Evolutionary conservation across 768 basidiomycete species (phyloP), one percentile per base, ranked within the genome.

Genomic region (Amanita muscaria): DNA sequence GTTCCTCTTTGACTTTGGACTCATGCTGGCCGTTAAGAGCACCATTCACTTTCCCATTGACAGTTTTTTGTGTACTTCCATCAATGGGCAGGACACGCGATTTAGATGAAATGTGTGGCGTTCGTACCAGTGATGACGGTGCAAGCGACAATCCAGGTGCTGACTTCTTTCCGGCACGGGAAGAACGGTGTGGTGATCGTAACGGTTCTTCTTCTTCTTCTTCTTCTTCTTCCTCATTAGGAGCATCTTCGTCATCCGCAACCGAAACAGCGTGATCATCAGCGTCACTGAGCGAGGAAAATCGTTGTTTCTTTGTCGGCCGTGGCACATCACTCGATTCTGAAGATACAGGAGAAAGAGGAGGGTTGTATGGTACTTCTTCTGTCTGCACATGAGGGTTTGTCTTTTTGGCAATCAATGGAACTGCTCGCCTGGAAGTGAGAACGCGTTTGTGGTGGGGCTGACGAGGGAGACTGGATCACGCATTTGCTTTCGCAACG

Each of bases 1-100:
- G 80, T 38, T 85, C 88, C 59, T 90, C 88, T 56, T 86, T 88
- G 49, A 85, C 66, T 51, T 70, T 73, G 5, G 72, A 46, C 16
- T 72, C 74, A 33, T 66, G 65, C 5, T 18, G 44, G 18, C 70
- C 66, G 40, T 70, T 72, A 3, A 62, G 53, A 16, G 27, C 21
- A 10, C 74, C 75, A 44, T 76, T 75, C 14, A 59, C 40, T 21
- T 63, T 64, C 2, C 64, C 64, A 48, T 67, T 63, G 58, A 68
- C 60, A 19, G 64, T 63, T 9, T 58, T 60, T 34, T 47, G 32
- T 9, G 46, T 19, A 11, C 66, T 61, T 35, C 70, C 59, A 15
- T 63, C 69, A 1, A 59, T 64, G 7, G 68, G 68, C 32, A 72
- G 68, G 27, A 62, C 56, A 10, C 67, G 62, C 38, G 66, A 70